A percentile compares a stretch with the other conserved stretches of the same genome.
These are phyloP conservation scores for Plasmodium coatneyi DNA, from an alignment of 169 alveolate species.

Conservation along the genomic window DNA sequence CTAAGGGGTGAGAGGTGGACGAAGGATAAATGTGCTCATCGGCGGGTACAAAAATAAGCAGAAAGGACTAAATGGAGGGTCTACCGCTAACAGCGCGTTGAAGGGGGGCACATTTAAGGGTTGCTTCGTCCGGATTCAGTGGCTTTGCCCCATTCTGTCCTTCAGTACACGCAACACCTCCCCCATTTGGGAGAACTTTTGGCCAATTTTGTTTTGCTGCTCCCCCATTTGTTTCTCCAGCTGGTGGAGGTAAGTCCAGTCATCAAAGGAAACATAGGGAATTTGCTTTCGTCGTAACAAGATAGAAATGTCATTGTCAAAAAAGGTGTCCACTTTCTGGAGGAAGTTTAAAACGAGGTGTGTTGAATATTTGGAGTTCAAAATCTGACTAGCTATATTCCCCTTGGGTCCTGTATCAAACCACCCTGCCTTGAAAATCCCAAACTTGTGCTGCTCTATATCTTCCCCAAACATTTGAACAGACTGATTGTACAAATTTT, in stretches of 20 bases:
- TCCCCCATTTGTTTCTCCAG: slow-evolving; percentile 1
- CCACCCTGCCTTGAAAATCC: slow-evolving; percentile 56
- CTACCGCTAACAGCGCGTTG: background rate
- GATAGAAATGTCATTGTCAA: slow-evolving; percentile 36
- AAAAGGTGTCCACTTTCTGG: slow-evolving; percentile 10
- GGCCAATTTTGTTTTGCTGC: slow-evolving; percentile 8
- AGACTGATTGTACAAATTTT: slow-evolving; percentile 59
- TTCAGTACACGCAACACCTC: slow-evolving; percentile 13
- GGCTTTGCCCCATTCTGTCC: background rate
- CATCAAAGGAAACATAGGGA: slow-evolving; percentile 20
- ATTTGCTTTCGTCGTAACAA: slow-evolving; percentile 38
- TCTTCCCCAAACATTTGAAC: slow-evolving; percentile 22
- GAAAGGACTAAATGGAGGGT: background rate
- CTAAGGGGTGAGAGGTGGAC: background rate
- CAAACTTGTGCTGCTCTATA: slow-evolving; percentile 22
- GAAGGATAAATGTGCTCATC: background rate
- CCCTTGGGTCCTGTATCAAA: slow-evolving; percentile 65
- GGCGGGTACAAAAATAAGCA: background rate
- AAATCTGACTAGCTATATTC: slow-evolving; percentile 62
- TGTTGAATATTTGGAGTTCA: slow-evolving; percentile 12
- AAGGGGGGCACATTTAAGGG: background rate
- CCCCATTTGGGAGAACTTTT: slow-evolving; percentile 10
- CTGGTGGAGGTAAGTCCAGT: slow-evolving; percentile 52
- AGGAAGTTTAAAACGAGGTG: slow-evolving; percentile 33
- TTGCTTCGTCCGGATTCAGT: background rate